Evolutionary conservation across 2,329 filamentous ascomycete genomes (phyloP), one percentile per base, ranked within the genome.

Genomic region (Colletotrichum sp.): DNA sequence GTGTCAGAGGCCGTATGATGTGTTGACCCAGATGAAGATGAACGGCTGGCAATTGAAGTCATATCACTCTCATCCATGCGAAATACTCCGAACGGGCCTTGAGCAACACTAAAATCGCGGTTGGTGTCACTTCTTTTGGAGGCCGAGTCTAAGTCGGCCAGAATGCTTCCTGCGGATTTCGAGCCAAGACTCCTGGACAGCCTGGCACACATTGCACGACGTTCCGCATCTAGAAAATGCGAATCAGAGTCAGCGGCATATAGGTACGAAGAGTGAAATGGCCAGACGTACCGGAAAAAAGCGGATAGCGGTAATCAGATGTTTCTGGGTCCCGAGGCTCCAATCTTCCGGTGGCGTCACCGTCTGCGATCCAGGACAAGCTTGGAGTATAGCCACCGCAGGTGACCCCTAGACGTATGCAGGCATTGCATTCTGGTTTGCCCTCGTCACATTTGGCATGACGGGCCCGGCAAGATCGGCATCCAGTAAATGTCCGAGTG

Each of bases 401-500:
- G 1, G 64, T 24, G 2, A 87, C 70, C 1, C 82, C 82, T 16
- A 84, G 79, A 16, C 82, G 80, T 26, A 76, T 74, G 71, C 87
- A 88, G 49, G 83, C 83, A 2, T 79, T 80, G 76, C 87, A 88
- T 28, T 79, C 79, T 6, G 86, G 87, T 6, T 82, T 83, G 6
- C 80, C 79, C 75, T 88, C 86, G 71, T 88, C 87, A 76, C 86
- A 88, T 79, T 88, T 88, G 32, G 84, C 81, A 78, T 88, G 87
- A 21, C 87, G 84, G 69, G 77, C 82, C n/a, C 83, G 79, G 73
- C 83, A 84, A 12, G 82, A 83, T 12, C 81, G 80, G 52, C 83
- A 84, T 30, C 83, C 82, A 6, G 83, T 84, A 52, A 84, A 84
- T 1, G 82, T 84, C 71, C 70, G 69, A 16, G 70, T 21, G 44